Conservation (phyloP, 2,329 filamentous ascomycete species). For the Metarhizium sp. region DNA sequence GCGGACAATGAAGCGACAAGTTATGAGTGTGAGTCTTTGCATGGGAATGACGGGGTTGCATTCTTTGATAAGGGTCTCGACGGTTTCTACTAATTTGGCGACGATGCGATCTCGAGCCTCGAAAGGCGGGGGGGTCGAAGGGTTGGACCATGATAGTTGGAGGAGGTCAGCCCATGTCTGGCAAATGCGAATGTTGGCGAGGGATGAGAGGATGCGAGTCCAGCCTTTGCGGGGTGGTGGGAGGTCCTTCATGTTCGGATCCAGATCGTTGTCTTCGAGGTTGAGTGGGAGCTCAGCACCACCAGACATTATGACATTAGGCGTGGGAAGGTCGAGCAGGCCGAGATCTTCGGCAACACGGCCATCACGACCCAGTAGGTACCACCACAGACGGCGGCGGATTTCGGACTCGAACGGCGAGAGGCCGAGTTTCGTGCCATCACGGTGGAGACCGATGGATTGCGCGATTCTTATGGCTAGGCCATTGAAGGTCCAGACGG, state of each 20-base stretch:
- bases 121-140: not conserved
- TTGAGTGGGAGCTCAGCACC: slow-evolving; percentile 47
- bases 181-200: slow-evolving; percentile 43
- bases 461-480: slow-evolving; percentile 36
- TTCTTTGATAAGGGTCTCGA: slow-evolving; percentile 26
- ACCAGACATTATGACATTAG: not conserved
- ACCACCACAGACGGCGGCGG: slow-evolving; percentile 46
- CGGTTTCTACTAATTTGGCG: slow-evolving; percentile 15
- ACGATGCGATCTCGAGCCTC: slow-evolving; percentile 28
- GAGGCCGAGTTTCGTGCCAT: slow-evolving; percentile 34
- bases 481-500: slow-evolving; percentile 31
- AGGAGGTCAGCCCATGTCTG: slow-evolving; percentile 14
- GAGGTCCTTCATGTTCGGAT: slow-evolving; percentile 25
- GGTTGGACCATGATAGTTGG: slow-evolving; percentile 10
- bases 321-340: slow-evolving; percentile 10
- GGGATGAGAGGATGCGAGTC: slow-evolving; percentile 47
- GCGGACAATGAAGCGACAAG: slow-evolving; percentile 18
- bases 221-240: slow-evolving; percentile 35
- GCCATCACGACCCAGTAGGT: slow-evolving; percentile 39
- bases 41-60: slow-evolving; percentile 44
- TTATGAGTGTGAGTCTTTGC: slow-evolving; percentile 19
- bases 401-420: slow-evolving; percentile 46
- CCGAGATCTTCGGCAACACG: slow-evolving; percentile 48
- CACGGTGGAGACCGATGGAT: slow-evolving; percentile 45
- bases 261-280: slow-evolving; percentile 43